Conservation (phyloP, 106 monocot species). For the Phalaenopsis aphrodite region DNA sequence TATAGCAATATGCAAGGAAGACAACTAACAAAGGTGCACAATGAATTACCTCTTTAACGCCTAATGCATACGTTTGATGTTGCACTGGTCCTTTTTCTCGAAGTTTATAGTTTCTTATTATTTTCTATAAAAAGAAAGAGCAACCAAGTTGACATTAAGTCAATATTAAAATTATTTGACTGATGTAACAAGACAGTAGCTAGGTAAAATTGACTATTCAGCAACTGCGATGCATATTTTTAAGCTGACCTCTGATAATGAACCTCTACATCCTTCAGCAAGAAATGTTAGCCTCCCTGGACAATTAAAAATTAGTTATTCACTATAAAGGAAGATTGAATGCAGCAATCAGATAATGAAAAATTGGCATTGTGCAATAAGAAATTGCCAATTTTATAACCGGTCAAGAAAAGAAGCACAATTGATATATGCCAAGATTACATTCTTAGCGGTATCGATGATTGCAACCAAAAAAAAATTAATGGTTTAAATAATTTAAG, state of each 20-base stretch:
- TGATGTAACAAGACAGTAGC: not conserved
- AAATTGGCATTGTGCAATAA: not conserved
- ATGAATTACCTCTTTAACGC: conserved; percentile 82
- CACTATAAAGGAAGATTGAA: not conserved
- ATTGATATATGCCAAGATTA: not conserved
- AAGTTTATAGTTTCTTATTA: conserved; percentile 67
- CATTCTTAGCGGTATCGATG: not conserved
- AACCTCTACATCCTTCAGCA: conserved; percentile 98
- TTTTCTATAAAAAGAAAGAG: conserved; percentile 50
- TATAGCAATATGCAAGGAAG: not conserved
- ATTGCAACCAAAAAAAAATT: not conserved
- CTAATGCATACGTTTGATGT: conserved; percentile 97
- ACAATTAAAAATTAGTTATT: conserved; percentile 18
- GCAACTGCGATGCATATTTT: conserved; percentile 3
- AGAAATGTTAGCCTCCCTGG: conserved; percentile 88
- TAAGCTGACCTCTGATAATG: conserved; percentile 80
- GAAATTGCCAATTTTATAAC: not conserved
- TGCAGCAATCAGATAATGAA: not conserved
- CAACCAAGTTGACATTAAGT: not conserved
- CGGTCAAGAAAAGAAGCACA: not conserved
- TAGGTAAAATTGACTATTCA: not conserved
- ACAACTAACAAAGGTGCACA: not conserved
- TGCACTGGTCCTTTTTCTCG: conserved; percentile 77
- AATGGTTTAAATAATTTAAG: not conserved
- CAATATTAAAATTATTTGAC: not conserved